A percentile compares a stretch with the other conserved stretches of the same genome.
Evolutionary conservation across 495 filamentous ascomycete genomes (phyloP).

Genomic region (Daldinia childiae): DNA sequence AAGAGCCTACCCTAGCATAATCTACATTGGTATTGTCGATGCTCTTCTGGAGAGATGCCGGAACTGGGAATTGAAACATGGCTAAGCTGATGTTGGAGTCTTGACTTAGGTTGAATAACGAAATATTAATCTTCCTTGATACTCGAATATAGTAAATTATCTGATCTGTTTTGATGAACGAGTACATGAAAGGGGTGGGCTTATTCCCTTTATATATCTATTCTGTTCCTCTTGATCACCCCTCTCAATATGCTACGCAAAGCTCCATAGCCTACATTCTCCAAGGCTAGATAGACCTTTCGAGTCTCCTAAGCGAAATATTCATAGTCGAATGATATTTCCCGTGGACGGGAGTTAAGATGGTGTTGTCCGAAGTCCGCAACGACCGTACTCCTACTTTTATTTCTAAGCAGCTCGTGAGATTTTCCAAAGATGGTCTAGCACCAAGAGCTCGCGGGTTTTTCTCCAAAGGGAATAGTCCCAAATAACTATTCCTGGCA

Average conservation of each 20-base stretch:
- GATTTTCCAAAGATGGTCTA: slow-evolving; percentile 26
- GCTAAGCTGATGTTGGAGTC: neutral
- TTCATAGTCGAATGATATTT: neutral
- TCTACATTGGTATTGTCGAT: slow-evolving; percentile 33
- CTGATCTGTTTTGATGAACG: neutral
- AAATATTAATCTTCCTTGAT: neutral
- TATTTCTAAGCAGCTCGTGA: slow-evolving; percentile 22
- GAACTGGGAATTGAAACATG: slow-evolving; percentile 28
- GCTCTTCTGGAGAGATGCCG: slow-evolving; percentile 35
- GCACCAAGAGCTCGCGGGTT: slow-evolving; percentile 18
- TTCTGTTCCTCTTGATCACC: neutral
- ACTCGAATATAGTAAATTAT: slow-evolving; percentile 8
- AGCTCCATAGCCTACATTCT: neutral
- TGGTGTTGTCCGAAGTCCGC: neutral
- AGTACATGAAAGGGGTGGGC: neutral
- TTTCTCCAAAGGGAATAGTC: slow-evolving; percentile 17
- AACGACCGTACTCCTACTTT: neutral
- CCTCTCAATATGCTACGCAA: neutral
- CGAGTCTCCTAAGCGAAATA: neutral
- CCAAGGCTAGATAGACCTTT: neutral
- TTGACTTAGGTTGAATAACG: neutral
- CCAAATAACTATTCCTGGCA: too few relatives aligned
- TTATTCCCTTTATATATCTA: neutral
- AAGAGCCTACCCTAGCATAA: slow-evolving; percentile 43
- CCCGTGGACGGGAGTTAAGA: neutral